Conservation (phyloP, 2,329 filamentous ascomycete species). For the Fusarium euwallaceae region DNA sequence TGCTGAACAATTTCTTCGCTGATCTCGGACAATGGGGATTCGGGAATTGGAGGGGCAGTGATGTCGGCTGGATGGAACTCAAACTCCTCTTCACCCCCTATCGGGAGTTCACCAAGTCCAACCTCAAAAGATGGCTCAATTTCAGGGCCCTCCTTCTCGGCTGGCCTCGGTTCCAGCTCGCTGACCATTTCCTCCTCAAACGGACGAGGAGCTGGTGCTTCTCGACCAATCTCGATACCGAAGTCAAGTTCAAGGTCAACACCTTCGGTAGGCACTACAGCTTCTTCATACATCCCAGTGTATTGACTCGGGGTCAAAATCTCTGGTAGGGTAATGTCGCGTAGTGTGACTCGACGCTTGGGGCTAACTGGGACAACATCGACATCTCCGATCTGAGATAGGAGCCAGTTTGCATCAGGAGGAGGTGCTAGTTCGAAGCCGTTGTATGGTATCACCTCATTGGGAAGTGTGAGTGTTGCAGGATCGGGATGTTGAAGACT, state of each 20-base stretch:
- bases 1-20: conserved; percentile 73
- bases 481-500: conserved; percentile 85
- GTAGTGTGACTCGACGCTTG: conserved; percentile 70
- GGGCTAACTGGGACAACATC: conserved; percentile 67
- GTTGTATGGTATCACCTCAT: conserved; percentile 93
- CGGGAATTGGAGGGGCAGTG: conserved; percentile 62
- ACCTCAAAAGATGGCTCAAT: background rate
- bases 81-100: background rate
- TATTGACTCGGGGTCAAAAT: conserved; percentile 84
- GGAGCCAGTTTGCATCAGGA: conserved; percentile 86
- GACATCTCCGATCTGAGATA: conserved; percentile 79
- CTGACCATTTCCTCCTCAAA: background rate
- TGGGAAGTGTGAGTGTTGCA: conserved; percentile 88
- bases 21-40: conserved; percentile 78
- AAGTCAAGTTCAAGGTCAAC: conserved; percentile 76
- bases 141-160: background rate
- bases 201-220: conserved; percentile 47
- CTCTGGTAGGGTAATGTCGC: conserved; percentile 77
- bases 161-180: background rate
- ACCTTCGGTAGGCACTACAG: conserved; percentile 68
- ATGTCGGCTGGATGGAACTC: background rate
- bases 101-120: background rate
- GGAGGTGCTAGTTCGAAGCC: conserved; percentile 82
- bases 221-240: conserved; percentile 80
- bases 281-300: conserved; percentile 72